Conservation (phyloP, 2,329 filamentous ascomycete genomes). For the Curvularia lunata region DNA sequence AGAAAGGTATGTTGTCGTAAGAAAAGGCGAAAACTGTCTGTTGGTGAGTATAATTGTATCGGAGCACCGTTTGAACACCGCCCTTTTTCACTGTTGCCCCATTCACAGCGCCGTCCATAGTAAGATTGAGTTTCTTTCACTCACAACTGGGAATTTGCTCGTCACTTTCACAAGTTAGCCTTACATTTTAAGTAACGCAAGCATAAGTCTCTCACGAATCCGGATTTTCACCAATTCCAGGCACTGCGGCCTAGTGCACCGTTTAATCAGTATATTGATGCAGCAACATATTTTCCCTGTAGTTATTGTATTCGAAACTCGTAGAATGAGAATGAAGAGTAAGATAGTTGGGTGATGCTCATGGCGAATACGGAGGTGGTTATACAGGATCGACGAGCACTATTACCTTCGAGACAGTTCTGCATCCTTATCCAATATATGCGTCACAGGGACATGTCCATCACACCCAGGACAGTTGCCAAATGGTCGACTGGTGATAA, state of each 20-base stretch:
- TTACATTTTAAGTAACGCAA: too few relatives aligned
- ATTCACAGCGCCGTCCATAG: not conserved
- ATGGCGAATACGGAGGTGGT: too few relatives aligned
- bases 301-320: too few relatives aligned
- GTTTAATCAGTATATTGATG: not conserved
- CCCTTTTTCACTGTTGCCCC: conserved; percentile 5
- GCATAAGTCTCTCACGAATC: not conserved
- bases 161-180: not conserved
- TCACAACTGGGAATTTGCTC: not conserved
- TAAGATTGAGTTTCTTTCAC: not conserved
- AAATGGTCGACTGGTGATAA: not conserved
- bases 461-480: not conserved
- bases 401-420: too few relatives aligned
- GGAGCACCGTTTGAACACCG: not conserved
- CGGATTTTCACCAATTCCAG: not conserved
- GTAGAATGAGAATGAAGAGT: too few relatives aligned
- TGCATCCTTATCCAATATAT: not conserved
- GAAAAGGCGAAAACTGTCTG: not conserved
- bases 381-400: not conserved
- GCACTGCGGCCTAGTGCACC: not conserved
- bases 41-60: not conserved
- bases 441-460: not conserved
- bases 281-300: not conserved
- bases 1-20: not conserved
- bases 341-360: not conserved